Percentiles rank a stretch among this genome's conserved stretches.
Evolutionary conservation across 225 moss, liverwort and hornwort species (phyloP).

Genomic region (Straminergon stramineum): DNA sequence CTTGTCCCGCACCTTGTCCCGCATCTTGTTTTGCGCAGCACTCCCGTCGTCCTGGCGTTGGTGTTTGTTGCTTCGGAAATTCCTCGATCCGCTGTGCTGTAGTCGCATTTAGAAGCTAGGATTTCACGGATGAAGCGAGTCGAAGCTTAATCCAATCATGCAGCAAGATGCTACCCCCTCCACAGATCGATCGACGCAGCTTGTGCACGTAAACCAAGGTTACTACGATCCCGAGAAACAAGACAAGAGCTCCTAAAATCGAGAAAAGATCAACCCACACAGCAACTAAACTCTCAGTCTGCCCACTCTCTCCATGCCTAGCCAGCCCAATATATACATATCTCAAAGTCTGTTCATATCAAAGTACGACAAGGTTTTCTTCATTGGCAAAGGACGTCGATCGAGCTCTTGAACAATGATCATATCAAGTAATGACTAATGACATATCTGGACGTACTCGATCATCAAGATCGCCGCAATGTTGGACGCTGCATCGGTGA

Average conservation of each 20-base stretch:
- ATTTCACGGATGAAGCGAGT: not conserved
- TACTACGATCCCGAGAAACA: not conserved
- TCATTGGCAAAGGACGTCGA: not conserved
- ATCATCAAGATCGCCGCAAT: not conserved
- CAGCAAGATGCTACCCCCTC: not conserved
- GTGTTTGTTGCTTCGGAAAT: too few relatives aligned
- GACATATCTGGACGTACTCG: not conserved
- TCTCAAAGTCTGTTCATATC: not conserved
- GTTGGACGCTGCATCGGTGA: not conserved
- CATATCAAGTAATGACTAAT: not conserved
- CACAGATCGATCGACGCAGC: not conserved
- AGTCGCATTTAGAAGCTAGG: not conserved
- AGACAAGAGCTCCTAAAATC: not conserved
- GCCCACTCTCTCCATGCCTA: not conserved
- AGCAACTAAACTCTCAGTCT: not conserved
- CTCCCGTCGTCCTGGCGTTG: too few relatives aligned
- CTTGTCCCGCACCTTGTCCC: not conserved
- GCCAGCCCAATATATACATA: not conserved
- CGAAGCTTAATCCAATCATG: not conserved
- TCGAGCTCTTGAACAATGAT: not conserved
- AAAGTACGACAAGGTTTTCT: not conserved
- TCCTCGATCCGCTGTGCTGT: not conserved
- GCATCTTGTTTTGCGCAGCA: not conserved
- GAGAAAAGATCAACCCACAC: not conserved
- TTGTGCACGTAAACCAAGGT: not conserved